Evolutionary conservation across 2,329 filamentous ascomycete genomes (phyloP), one percentile per base, ranked within the genome.

Genomic region (Clonostachys chloroleuca): DNA sequence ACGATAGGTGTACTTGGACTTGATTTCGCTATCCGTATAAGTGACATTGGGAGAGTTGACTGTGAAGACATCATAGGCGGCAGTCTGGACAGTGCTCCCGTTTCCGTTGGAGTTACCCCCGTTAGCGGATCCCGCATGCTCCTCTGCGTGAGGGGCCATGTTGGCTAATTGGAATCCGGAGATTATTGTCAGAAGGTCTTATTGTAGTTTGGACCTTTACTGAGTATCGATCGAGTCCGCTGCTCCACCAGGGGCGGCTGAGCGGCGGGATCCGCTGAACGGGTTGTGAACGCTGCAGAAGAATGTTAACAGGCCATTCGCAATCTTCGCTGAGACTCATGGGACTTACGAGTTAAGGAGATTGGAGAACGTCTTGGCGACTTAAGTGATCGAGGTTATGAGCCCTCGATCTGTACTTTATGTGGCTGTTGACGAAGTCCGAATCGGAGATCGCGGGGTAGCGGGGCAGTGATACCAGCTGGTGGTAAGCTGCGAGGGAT

Each of bases 281-380:
- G 91, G 89, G 83, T 96, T 87, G 77, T 96, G 91, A 73, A 85
- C 81, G 70, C 92, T 96, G 68, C 42, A 4, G 35, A 18, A 39
- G 4, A 34, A 44, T 14, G 20, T 14, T 9, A n/a, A 12, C 14
- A 14, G 36, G 18, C 13, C 6, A 14, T n/a, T 30, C 24, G 24
- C 10, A 30, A 9, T 30, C 24, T 30, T 30, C 9, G 24, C 9
- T 10, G 8, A 30, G 24, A 30, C 24, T 10, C 24, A 12, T 20
- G 43, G 34, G 16, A 66, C 90, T 70, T 81, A 96, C 92, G 91
- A 96, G 83, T 94, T 94, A 60, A 96, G 86, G 62, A 95, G 87
- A 77, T 95, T 96, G 80, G 91, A 92, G 86, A 96, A 96, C 92
- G 90, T 96, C 76, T 89, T 96, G 89, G 81, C 86, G 85, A 72